Evolutionary conservation across 805 yeast genomes (phyloP).

Genomic region (Ogataea methylovora): DNA sequence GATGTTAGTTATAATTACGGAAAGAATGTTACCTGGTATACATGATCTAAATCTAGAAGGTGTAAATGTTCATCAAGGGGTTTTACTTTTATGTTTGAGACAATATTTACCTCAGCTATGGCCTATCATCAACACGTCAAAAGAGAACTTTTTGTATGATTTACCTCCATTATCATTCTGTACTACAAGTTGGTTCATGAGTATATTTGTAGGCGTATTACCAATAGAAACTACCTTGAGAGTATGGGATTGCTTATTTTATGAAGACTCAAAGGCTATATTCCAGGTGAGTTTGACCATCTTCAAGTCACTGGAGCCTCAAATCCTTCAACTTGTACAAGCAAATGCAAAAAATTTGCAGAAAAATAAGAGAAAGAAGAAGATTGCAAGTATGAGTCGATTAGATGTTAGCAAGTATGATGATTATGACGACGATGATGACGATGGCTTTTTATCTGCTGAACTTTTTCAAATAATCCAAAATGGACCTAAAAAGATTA

Average conservation of each 20-base stretch:
- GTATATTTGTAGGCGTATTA: slow-evolving; percentile 82
- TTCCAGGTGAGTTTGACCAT: slow-evolving; percentile 79
- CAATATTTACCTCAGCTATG: slow-evolving; percentile 82
- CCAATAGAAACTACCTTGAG: slow-evolving; percentile 86
- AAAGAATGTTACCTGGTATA: slow-evolving; percentile 79
- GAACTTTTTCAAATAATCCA: slow-evolving; percentile 76
- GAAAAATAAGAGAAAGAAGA: not conserved
- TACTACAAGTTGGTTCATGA: slow-evolving; percentile 98
- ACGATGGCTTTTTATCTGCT: slow-evolving; percentile 20
- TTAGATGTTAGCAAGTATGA: not conserved
- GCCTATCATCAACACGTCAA: slow-evolving; percentile 36
- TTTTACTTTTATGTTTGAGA: slow-evolving; percentile 75
- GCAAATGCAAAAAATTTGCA: slow-evolving; percentile 6
- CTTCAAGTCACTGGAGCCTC: slow-evolving; percentile 67
- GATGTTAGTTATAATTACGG: slow-evolving; percentile 91
- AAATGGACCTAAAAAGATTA: slow-evolving; percentile 62
- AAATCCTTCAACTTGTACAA: slow-evolving; percentile 31
- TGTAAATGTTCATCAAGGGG: slow-evolving; percentile 92
- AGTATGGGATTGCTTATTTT: slow-evolving; percentile 92
- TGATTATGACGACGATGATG: slow-evolving; percentile 18
- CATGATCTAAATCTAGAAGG: slow-evolving; percentile 90
- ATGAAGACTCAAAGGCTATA: slow-evolving; percentile 82
- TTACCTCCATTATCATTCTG: slow-evolving; percentile 89
- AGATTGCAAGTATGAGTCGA: not conserved
- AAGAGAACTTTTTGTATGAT: slow-evolving; percentile 45